phyloP scores from a whole-genome alignment of 208 protist genomes.

The Leishmania gerbilli region DNA sequence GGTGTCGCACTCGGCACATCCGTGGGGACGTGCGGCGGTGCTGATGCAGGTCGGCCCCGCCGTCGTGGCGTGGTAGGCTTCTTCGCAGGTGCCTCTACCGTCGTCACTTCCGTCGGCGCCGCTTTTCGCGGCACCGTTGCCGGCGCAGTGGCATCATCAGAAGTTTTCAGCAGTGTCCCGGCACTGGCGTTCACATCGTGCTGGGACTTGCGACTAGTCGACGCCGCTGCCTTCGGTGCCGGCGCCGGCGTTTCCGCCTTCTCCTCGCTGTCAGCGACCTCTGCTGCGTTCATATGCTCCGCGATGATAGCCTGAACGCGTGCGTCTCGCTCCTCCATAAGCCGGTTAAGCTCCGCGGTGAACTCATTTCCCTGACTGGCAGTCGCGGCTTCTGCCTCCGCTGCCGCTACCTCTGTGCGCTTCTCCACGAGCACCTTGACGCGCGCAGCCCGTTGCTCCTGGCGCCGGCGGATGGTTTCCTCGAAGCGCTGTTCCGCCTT shows the following conservation, averaged over 20 bases:
- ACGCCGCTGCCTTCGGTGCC: not conserved
- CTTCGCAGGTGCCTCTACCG: not conserved
- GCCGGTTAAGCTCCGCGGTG: not conserved
- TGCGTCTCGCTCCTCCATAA: not conserved
- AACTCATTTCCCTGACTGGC: not conserved
- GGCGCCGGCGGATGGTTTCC: not conserved
- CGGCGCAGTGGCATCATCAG: not conserved
- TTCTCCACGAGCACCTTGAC: slow-evolving; percentile 7
- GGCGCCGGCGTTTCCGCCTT: not conserved
- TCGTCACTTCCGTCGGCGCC: not conserved
- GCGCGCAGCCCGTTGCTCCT: slow-evolving; percentile 13
- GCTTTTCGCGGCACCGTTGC: not conserved
- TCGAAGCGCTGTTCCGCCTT: not conserved
- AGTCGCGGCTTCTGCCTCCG: not conserved
- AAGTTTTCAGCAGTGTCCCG: not conserved
- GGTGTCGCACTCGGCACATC: not conserved
- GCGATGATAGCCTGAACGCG: not conserved
- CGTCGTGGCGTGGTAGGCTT: not conserved
- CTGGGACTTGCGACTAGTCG: not conserved
- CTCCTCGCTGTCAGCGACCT: not conserved
- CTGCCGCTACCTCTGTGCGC: not conserved
- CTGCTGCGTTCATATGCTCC: not conserved
- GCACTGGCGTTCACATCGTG: not conserved
- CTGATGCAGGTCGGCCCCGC: not conserved
- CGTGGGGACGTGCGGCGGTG: not conserved